Conservation (phyloP, 192 early-diverging fungal genomes). For the Entrophospora sp. region DNA sequence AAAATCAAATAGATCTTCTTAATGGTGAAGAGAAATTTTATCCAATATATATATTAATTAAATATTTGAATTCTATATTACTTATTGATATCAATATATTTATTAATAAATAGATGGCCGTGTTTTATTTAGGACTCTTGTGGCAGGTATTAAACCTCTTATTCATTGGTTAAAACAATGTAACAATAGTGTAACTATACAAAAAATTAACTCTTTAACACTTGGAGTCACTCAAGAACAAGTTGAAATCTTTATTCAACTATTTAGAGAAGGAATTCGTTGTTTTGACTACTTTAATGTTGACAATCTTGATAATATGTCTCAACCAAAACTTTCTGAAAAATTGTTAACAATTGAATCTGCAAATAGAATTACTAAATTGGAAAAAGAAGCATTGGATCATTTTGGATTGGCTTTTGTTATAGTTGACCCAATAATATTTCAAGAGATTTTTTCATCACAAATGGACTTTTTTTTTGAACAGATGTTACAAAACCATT, state of each 20-base stretch:
- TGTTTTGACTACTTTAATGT: conserved; percentile 80
- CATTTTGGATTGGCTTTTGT: conserved; percentile 82
- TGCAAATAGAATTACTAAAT: conserved; percentile 51
- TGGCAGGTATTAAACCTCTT: conserved; percentile 80
- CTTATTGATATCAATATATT: background rate
- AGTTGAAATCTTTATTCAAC: conserved; percentile 56
- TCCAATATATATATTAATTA: background rate
- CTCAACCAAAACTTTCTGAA: conserved; percentile 19
- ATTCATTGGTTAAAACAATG: conserved; percentile 63
- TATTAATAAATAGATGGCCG: conserved; percentile 56
- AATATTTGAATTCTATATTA: background rate
- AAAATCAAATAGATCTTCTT: conserved; percentile 51
- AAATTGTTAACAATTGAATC: conserved; percentile 18
- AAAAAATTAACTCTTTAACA: conserved; percentile 40
- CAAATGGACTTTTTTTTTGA: conserved; percentile 84
- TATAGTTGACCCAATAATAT: conserved; percentile 74
- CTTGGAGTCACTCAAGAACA: conserved; percentile 64
- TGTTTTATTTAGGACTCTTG: conserved; percentile 81
- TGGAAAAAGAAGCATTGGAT: conserved; percentile 89
- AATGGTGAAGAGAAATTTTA: conserved; percentile 46
- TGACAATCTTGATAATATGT: conserved; percentile 48
- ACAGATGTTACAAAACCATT: conserved; percentile 65
- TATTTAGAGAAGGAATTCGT: conserved; percentile 68
- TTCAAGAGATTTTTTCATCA: conserved; percentile 91
- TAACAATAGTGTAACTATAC: conserved; percentile 26